Percentiles rank a stretch among this genome's conserved stretches.
phyloP scores from a whole-genome alignment of 2,329 filamentous ascomycete genomes.

The Claviceps purpurea region DNA sequence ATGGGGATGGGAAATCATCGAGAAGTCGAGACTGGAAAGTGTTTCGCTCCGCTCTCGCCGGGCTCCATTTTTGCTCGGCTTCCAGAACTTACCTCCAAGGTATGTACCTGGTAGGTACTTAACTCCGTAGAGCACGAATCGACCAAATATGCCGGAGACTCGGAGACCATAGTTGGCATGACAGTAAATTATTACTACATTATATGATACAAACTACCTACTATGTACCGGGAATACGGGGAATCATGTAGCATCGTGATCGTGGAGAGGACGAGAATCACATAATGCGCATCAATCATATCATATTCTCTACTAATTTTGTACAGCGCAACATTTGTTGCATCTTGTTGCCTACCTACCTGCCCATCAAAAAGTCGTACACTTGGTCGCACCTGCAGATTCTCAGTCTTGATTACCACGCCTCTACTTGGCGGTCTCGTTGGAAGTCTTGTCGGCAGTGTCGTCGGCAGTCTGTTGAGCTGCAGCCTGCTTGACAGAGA shows the following conservation, averaged over 20 bases:
- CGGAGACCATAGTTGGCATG: neutral
- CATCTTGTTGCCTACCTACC: neutral
- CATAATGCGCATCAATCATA: neutral
- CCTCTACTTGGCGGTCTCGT: neutral
- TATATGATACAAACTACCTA: no score
- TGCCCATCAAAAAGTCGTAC: neutral
- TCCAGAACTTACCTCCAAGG: no score
- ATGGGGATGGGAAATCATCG: neutral
- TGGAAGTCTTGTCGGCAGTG: no score
- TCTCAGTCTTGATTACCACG: neutral
- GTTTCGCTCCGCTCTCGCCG: neutral
- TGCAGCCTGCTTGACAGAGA: constrained; percentile 3
- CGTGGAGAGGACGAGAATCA: neutral
- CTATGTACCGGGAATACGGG: no score
- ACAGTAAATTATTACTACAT: neutral
- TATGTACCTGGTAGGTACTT: no score
- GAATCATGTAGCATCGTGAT: no score
- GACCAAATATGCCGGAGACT: neutral
- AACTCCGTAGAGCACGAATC: no score
- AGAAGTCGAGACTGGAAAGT: neutral
- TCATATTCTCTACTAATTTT: neutral
- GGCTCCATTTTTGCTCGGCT: neutral
- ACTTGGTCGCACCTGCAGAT: neutral
- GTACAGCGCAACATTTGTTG: no score
- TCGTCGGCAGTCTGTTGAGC: no score